phyloP scores from a whole-genome alignment of 192 early-diverging fungal genomes.

The Pilobolus umbonatus region DNA sequence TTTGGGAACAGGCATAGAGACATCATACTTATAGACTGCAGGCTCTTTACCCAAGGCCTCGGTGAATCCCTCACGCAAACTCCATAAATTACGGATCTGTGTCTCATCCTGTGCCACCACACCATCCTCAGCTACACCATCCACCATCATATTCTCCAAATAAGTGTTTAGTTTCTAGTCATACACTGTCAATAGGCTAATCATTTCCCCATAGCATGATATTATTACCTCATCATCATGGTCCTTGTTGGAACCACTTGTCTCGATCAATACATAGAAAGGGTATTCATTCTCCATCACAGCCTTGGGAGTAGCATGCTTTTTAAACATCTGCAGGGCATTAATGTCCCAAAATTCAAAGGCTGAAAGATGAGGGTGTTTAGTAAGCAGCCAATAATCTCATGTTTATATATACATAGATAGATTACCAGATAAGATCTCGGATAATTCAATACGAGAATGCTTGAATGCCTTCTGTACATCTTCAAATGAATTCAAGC shows the following conservation, averaged over 20 bases:
- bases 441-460: conserved; percentile 76
- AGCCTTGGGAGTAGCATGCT: conserved; percentile 62
- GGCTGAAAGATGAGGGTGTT: conserved; percentile 48
- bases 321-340: conserved; percentile 68
- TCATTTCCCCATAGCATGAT: neutral
- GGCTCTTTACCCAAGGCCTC: conserved; percentile 87
- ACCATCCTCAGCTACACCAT: conserved; percentile 77
- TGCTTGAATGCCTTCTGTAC: conserved; percentile 77
- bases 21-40: conserved; percentile 93
- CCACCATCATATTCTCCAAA: conserved; percentile 75
- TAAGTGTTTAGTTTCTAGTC: conserved; percentile 63
- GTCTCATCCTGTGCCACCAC: conserved; percentile 85
- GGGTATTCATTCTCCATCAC: conserved; percentile 63
- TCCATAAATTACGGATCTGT: conserved; percentile 81
- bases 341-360: conserved; percentile 95
- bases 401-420: neutral
- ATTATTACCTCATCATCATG: conserved; percentile 79
- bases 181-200: neutral
- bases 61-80: conserved; percentile 90
- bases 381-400: neutral
- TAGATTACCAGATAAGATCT: conserved; percentile 72
- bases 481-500: conserved; percentile 67
- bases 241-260: conserved; percentile 85
- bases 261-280: conserved; percentile 95
- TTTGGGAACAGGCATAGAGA: conserved; percentile 83